Percentiles rank a stretch among this genome's conserved stretches.
Conservation (phyloP, 106 monocot species). For the Platanthera guangdongensis region DNA sequence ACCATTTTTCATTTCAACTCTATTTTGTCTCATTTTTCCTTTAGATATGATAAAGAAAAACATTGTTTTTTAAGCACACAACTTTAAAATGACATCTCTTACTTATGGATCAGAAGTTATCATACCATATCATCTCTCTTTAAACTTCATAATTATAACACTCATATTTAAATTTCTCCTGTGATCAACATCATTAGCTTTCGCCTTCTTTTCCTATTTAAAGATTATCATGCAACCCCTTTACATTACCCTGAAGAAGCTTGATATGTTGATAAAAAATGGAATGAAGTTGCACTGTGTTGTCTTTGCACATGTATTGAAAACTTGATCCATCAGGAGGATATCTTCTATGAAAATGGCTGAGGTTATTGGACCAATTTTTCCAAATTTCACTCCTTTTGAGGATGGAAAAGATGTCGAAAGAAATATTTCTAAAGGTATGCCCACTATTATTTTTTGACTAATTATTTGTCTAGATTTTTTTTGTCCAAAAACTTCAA, state of each 20-base stretch:
- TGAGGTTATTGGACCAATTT: neutral
- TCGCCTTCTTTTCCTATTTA: neutral
- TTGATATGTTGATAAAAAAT: neutral
- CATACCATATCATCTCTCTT: neutral
- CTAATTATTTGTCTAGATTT: neutral
- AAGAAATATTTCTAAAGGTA: neutral
- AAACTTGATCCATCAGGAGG: neutral
- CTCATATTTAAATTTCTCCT: neutral
- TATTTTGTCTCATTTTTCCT: neutral
- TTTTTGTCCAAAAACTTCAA: neutral
- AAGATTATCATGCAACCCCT: neutral
- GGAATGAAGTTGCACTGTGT: neutral
- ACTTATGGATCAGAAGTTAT: neutral
- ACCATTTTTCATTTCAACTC: neutral
- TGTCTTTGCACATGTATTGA: neutral
- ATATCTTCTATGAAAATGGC: neutral
- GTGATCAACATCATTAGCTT: neutral
- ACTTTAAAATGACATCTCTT: neutral
- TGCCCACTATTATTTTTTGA: neutral
- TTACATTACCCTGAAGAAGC: neutral
- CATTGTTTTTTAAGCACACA: neutral
- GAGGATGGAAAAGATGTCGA: neutral
- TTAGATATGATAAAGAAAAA: neutral
- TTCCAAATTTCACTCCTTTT: neutral
- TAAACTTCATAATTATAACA: neutral